Conservation (phyloP, 2,329 filamentous ascomycete genomes). For the Balansia obtecta region DNA sequence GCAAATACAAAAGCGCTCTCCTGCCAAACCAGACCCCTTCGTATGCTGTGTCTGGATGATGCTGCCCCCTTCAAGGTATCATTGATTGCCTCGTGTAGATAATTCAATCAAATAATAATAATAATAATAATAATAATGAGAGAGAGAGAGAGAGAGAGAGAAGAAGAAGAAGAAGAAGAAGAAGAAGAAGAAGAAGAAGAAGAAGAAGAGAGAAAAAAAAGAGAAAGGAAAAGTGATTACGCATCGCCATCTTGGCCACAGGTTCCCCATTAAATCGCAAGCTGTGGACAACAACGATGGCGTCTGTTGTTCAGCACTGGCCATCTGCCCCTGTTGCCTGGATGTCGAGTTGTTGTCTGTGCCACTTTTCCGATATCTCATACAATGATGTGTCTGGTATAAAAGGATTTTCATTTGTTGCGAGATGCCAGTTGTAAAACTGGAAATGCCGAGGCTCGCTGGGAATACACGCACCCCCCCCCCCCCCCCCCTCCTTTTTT, state of each 20-base stretch:
- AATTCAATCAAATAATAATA: not conserved
- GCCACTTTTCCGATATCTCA: not conserved
- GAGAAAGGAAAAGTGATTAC: not conserved
- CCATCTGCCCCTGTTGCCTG: not conserved
- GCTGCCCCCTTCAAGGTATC: conserved; percentile 3
- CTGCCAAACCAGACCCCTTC: not conserved
- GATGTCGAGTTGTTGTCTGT: not conserved
- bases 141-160: too few relatives aligned
- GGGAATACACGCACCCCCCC: not conserved
- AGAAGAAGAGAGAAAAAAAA: too few relatives aligned
- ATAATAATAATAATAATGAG: too few relatives aligned
- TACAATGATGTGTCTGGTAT: not conserved
- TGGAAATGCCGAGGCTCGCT: not conserved
- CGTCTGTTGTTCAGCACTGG: not conserved
- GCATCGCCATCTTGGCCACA: not conserved
- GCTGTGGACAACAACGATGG: not conserved
- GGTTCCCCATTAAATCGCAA: not conserved
- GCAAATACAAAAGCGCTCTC: not conserved
- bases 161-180: too few relatives aligned
- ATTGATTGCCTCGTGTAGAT: not conserved
- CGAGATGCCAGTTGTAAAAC: conserved; percentile 2
- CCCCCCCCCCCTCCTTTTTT: too few relatives aligned
- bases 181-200: not conserved
- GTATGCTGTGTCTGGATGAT: conserved; percentile 1
- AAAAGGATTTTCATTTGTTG: not conserved